These are phyloP conservation scores for Gossypium bickii DNA, from an alignment of 345 rosid species.

Conservation along the genomic window DNA sequence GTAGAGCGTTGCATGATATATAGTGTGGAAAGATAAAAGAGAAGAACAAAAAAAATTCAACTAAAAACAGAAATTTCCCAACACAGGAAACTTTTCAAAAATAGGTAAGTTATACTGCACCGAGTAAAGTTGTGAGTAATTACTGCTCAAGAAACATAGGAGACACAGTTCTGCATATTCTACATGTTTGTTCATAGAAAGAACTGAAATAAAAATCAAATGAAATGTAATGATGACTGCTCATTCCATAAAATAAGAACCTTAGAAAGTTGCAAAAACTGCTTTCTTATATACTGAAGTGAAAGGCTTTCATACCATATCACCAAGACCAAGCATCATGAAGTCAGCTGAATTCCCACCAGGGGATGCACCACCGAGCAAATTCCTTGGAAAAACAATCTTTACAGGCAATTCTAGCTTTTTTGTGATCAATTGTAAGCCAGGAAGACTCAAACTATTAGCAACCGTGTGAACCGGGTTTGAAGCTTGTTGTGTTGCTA, in stretches of 20 bases:
- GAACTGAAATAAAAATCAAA: neutral
- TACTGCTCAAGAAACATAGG: neutral
- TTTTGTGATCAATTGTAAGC: constrained; percentile 85
- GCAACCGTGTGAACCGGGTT: constrained; percentile 96
- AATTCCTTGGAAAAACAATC: constrained; percentile 79
- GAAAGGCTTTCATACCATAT: constrained; percentile 62
- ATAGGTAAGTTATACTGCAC: neutral
- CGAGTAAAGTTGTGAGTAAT: neutral
- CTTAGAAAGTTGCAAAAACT: constrained; percentile 3
- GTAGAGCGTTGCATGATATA: neutral
- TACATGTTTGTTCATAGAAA: neutral
- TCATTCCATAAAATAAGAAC: neutral
- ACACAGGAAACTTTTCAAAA: neutral
- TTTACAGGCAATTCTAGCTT: constrained; percentile 93
- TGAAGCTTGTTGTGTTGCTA: constrained; percentile 92
- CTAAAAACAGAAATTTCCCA: neutral
- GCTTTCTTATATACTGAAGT: neutral
- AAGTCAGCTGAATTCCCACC: constrained; percentile 64
- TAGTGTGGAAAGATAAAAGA: neutral
- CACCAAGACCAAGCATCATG: constrained; percentile 99
- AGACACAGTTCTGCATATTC: neutral
- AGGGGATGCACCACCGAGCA: constrained; percentile 63
- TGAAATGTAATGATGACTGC: neutral
- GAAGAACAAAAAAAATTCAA: neutral
- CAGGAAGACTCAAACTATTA: constrained; percentile 90